Evolutionary conservation across 1,284 basidiomycete genomes (phyloP).

Genomic region (Porogramme epimiltina): DNA sequence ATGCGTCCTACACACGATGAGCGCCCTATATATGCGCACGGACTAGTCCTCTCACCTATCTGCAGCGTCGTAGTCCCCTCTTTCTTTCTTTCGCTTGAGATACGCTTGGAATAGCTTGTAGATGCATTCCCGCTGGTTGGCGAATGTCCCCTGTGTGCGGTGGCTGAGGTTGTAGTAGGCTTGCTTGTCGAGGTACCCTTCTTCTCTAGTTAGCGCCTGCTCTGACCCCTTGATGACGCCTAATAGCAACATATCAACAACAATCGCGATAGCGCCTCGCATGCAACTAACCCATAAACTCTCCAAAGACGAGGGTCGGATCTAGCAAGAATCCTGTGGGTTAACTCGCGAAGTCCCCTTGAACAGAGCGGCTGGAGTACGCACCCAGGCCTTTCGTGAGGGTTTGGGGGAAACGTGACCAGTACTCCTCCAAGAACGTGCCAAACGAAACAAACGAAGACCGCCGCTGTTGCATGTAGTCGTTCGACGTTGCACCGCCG

Average conservation of each 20-base stretch:
- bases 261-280: background rate
- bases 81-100: slow-evolving; percentile 44
- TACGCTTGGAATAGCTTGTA: slow-evolving; percentile 64
- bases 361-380: background rate
- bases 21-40: background rate
- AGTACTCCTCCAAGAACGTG: slow-evolving; percentile 56
- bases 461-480: slow-evolving; percentile 29
- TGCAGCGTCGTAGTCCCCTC: slow-evolving; percentile 58
- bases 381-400: slow-evolving; percentile 59
- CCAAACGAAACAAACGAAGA: slow-evolving; percentile 47
- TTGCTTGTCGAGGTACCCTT: slow-evolving; percentile 44
- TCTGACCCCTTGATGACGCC: slow-evolving; percentile 74
- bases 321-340: slow-evolving; percentile 38
- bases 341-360: background rate
- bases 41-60: slow-evolving; percentile 47
- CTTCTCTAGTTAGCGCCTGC: slow-evolving; percentile 36
- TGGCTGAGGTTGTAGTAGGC: slow-evolving; percentile 51
- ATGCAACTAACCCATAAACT: slow-evolving; percentile 54
- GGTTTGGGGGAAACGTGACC: slow-evolving; percentile 61
- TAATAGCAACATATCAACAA: slow-evolving; percentile 24
- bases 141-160: slow-evolving; percentile 57
- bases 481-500: slow-evolving; percentile 18
- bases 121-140: slow-evolving; percentile 46
- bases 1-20: slow-evolving; percentile 43
- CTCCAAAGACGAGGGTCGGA: slow-evolving; percentile 65